A percentile compares a stretch with the other conserved stretches of the same genome.
phyloP scores from a whole-genome alignment of 306 rosid species.

The Aeschynomene evenia region DNA sequence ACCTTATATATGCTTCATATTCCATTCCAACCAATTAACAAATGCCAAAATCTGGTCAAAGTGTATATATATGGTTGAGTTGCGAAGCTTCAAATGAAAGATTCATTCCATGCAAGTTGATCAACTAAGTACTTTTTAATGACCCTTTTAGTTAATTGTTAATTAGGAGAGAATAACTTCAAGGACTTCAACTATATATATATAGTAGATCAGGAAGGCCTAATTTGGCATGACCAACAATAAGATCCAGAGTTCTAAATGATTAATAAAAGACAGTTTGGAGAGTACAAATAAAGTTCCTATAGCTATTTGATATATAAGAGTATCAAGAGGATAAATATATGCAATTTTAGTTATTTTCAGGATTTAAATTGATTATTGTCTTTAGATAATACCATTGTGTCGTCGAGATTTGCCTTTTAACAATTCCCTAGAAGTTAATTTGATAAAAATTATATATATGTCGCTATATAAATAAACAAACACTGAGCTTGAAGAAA shows the following conservation, averaged over 20 bases:
- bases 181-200: background rate
- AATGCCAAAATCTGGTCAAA: constrained; percentile 35
- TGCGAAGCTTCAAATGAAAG: constrained; percentile 32
- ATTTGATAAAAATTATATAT: too few species aligned
- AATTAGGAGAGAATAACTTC: constrained; percentile 23
- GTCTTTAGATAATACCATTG: too few species aligned
- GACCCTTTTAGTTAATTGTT: constrained; percentile 14
- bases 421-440: too few species aligned
- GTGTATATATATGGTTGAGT: constrained; percentile 23
- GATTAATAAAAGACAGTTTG: too few species aligned
- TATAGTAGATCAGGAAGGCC: constrained; percentile 5
- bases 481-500: background rate
- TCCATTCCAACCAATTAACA: constrained; percentile 50
- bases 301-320: too few species aligned
- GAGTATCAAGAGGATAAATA: too few species aligned
- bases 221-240: constrained; percentile 2
- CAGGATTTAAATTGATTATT: too few species aligned
- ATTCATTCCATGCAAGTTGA: constrained; percentile 22
- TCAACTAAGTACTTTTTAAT: constrained; percentile 28
- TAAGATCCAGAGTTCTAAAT: too few species aligned
- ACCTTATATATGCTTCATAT: background rate
- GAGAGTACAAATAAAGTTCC: too few species aligned
- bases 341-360: too few species aligned
- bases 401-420: too few species aligned
- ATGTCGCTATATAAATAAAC: too few species aligned